A percentile compares a stretch with the other conserved stretches of the same genome.
Conservation (phyloP, 352 stramenopile genomes). For the Phytophthora foliorum region DNA sequence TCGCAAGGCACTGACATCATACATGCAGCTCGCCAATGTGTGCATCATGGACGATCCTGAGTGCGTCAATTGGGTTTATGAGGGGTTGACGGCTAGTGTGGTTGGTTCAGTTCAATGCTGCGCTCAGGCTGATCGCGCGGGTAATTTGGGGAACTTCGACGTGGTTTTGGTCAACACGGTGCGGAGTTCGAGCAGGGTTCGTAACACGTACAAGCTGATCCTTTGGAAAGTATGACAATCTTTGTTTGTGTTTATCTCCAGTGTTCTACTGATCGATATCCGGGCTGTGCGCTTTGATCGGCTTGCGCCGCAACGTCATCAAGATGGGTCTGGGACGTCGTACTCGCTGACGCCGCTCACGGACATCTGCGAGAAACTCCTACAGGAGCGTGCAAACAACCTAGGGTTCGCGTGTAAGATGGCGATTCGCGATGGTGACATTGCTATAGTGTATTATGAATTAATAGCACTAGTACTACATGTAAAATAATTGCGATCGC, state of each 20-base stretch:
- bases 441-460: too few species aligned
- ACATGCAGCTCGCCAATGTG: constrained; percentile 96
- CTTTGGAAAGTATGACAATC: constrained; percentile 68
- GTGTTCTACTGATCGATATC: constrained; percentile 5
- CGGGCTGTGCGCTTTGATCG: constrained; percentile 24
- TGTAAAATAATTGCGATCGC: too few species aligned
- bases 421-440: constrained; percentile 98
- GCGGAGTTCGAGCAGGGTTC: constrained; percentile 90
- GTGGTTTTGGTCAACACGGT: constrained; percentile 89
- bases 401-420: constrained; percentile 99
- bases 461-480: too few species aligned
- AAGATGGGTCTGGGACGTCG: constrained; percentile 97
- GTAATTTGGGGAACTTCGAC: constrained; percentile 97
- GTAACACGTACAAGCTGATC: constrained; percentile 97
- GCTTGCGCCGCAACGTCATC: constrained; percentile 98
- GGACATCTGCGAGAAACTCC: constrained; percentile 96
- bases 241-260: not conserved
- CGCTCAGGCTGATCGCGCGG: constrained; percentile 93
- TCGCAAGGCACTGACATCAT: constrained; percentile 92
- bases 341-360: constrained; percentile 93
- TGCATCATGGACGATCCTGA: constrained; percentile 1
- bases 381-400: constrained; percentile 91
- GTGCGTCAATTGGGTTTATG: not conserved
- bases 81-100: constrained; percentile 4
- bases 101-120: constrained; percentile 12